phyloP scores from a whole-genome alignment of 2,329 filamentous ascomycete species.

The Aspergillus eucalypticola region DNA sequence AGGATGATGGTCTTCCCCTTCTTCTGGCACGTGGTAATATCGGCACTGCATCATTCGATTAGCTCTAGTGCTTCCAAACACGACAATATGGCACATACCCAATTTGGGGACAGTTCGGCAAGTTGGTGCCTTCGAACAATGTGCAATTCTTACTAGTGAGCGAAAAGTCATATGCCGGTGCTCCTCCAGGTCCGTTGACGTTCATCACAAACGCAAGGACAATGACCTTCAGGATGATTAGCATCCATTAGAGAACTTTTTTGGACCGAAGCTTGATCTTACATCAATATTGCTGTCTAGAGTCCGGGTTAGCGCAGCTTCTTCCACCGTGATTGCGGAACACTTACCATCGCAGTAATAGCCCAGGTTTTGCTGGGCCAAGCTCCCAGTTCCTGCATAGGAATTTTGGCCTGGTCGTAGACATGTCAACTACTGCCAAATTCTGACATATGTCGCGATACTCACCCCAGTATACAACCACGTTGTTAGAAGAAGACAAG shows the following conservation, averaged over 20 bases:
- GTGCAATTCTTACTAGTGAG: conserved; percentile 64
- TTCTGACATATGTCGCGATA: not conserved
- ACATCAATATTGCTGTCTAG: conserved; percentile 33
- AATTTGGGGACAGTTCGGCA: conserved; percentile 64
- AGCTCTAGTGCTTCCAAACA: not conserved
- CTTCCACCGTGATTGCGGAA: not conserved
- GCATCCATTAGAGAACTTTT: not conserved
- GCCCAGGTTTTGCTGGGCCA: conserved; percentile 57
- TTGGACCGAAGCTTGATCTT: not conserved
- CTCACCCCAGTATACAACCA: conserved; percentile 67
- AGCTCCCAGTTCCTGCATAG: conserved; percentile 45
- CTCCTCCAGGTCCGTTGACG: conserved; percentile 54
- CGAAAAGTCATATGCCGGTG: conserved; percentile 63
- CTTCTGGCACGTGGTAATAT: conserved; percentile 61
- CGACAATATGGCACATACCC: conserved; percentile 50
- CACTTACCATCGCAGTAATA: conserved; percentile 61
- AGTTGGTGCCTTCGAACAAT: conserved; percentile 57
- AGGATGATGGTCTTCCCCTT: conserved; percentile 70
- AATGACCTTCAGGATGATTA: conserved; percentile 53
- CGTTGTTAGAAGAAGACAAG: conserved; percentile 51
- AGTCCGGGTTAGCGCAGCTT: conserved; percentile 14
- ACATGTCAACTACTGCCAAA: not conserved
- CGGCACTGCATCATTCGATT: conserved; percentile 31
- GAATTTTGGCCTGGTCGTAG: conserved; percentile 60
- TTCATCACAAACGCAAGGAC: conserved; percentile 64